Conservation (phyloP, 2,329 filamentous ascomycete species). For the Monosporascus sp. region DNA sequence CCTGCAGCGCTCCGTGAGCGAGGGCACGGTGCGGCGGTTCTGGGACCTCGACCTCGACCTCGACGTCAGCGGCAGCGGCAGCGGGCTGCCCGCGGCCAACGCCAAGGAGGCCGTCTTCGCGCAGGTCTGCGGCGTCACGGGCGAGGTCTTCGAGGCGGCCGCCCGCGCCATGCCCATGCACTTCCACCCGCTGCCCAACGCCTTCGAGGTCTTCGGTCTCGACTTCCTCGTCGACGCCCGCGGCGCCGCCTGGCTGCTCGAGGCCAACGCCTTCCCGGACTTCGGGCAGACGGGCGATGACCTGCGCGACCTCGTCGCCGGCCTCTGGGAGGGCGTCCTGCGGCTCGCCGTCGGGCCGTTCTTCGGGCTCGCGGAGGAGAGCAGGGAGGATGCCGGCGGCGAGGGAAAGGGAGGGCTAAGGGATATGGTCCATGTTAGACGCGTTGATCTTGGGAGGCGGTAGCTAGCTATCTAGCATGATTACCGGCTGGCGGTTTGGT, state of each 20-base stretch:
- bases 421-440: conserved; percentile 47
- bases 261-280: conserved; percentile 95
- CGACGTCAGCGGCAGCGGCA: conserved; percentile 8
- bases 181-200: conserved; percentile 84
- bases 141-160: conserved; percentile 80
- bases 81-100: conserved; percentile 20
- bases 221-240: conserved; percentile 76
- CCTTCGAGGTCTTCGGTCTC: conserved; percentile 86
- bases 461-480: conserved; percentile 1
- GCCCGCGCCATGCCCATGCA: conserved; percentile 79
- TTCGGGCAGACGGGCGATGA: conserved; percentile 85
- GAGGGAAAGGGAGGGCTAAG: conserved; percentile 24
- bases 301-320: conserved; percentile 64
- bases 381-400: conserved; percentile 16
- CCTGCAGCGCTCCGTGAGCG: conserved; percentile 61
- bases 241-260: conserved; percentile 69
- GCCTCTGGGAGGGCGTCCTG: conserved; percentile 72
- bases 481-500: too few relatives aligned
- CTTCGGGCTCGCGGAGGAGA: conserved; percentile 41
- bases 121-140: conserved; percentile 70
- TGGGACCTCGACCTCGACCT: conserved; percentile 52
- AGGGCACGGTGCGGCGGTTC: conserved; percentile 68
- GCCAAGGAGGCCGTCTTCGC: conserved; percentile 60
- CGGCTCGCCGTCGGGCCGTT: conserved; percentile 62
- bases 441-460: conserved; percentile 44